These are phyloP conservation scores for Enteropsectra breve DNA, from an alignment of 371 early-diverging fungal species.

Conservation along the genomic window DNA sequence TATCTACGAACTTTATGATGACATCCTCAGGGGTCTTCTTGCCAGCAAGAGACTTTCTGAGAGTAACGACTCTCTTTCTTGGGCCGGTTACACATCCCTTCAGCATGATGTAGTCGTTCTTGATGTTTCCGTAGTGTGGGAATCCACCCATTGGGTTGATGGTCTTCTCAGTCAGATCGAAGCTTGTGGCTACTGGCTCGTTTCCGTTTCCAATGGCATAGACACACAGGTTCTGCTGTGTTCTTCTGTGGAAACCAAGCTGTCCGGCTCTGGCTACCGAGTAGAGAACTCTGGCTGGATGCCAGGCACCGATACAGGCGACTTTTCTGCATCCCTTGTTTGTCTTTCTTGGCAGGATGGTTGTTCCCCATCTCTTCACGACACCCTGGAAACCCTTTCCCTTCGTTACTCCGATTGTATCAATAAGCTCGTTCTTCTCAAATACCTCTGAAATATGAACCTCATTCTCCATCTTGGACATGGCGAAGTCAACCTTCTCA, in stretches of 20 bases:
- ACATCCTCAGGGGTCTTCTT: conserved; percentile 87
- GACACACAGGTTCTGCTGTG: conserved; percentile 98
- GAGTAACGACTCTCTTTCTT: conserved; percentile 88
- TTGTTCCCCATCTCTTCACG: conserved; percentile 98
- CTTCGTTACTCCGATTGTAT: conserved; percentile 95
- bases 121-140: conserved; percentile 94
- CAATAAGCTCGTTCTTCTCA: conserved; percentile 91
- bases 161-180: conserved; percentile 85
- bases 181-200: conserved; percentile 83
- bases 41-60: conserved; percentile 91
- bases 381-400: conserved; percentile 99
- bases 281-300: conserved; percentile 95
- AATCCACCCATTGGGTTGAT: conserved; percentile 98
- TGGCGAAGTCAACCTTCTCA: conserved; percentile 92
- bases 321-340: conserved; percentile 99
- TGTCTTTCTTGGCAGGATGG: conserved; percentile 98
- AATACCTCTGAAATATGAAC: conserved; percentile 77
- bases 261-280: conserved; percentile 99
- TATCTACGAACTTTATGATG: conserved; percentile 90
- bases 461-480: conserved; percentile 88
- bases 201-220: conserved; percentile 87
- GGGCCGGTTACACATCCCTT: conserved; percentile 94
- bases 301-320: conserved; percentile 99
- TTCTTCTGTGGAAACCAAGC: conserved; percentile 99
- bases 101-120: conserved; percentile 93